phyloP scores from a whole-genome alignment of 2,329 filamentous ascomycete species.

The Exophiala phaeomuriformis region DNA sequence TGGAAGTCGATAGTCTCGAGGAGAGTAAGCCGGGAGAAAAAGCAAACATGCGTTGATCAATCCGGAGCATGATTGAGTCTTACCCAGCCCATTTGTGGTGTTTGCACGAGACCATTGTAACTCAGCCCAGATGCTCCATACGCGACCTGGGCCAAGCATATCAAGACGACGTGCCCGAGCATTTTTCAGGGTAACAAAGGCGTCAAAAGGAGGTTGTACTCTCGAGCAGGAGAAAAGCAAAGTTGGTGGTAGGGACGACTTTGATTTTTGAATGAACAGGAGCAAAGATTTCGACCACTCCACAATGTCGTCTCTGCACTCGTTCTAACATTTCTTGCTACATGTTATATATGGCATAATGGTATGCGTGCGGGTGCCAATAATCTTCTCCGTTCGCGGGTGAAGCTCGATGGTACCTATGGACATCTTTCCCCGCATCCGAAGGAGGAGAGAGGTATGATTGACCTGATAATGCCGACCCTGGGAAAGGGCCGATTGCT shows the following conservation, averaged over 20 bases:
- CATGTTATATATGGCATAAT: conserved; percentile 1
- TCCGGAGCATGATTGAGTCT: not conserved
- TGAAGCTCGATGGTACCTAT: not conserved
- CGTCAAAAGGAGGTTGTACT: not conserved
- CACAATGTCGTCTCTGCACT: not conserved
- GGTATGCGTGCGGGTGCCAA: not conserved
- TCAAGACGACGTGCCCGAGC: not conserved
- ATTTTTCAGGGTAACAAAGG: not conserved
- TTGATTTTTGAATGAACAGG: not conserved
- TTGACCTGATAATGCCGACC: not conserved
- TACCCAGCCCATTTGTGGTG: conserved; percentile 23
- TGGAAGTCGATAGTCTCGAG: too few relatives aligned
- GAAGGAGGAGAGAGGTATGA: not conserved
- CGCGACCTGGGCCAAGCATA: not conserved
- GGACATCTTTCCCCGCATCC: not conserved
- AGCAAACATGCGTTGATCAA: too few relatives aligned
- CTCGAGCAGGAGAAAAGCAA: not conserved
- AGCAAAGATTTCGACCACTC: not conserved
- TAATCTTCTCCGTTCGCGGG: not conserved
- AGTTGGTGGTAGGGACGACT: not conserved
- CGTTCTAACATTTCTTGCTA: not conserved
- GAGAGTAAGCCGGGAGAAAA: too few relatives aligned
- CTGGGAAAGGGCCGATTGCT: not conserved
- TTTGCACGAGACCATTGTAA: conserved; percentile 21
- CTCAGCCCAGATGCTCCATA: conserved; percentile 9